These are phyloP conservation scores for Closterium sp. DNA, from an alignment of 139 green algal species.

Conservation along the genomic window DNA sequence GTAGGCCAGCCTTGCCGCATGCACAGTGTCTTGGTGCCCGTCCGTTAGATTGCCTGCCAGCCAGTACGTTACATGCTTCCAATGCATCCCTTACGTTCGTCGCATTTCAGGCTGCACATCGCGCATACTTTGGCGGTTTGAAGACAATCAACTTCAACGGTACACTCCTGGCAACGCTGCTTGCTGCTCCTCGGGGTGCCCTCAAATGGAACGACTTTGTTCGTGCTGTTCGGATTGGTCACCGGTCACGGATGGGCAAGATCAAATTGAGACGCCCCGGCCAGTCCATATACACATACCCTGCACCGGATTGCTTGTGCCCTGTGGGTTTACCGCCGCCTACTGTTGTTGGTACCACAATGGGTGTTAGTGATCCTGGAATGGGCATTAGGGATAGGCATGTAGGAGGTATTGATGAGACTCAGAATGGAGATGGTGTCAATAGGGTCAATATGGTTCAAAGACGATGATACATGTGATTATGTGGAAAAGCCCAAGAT, in stretches of 20 bases:
- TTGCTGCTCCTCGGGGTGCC: neutral
- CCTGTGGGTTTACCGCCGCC: neutral
- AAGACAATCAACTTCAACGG: constrained; percentile 32
- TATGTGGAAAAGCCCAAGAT: too few relatives aligned
- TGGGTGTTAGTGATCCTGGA: neutral
- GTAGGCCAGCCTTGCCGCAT: constrained; percentile 36
- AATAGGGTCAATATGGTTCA: too few relatives aligned
- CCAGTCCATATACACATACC: constrained; percentile 46
- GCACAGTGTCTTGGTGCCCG: constrained; percentile 46
- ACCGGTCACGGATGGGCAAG: constrained; percentile 18
- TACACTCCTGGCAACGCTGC: constrained; percentile 22
- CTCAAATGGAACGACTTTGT: constrained; percentile 30
- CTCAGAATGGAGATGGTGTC: too few relatives aligned
- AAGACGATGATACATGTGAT: too few relatives aligned
- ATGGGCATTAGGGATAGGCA: too few relatives aligned
- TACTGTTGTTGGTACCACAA: neutral
- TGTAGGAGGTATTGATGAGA: too few relatives aligned
- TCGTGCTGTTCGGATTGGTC: neutral
- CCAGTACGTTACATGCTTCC: too few relatives aligned
- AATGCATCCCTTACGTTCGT: neutral
- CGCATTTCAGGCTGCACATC: constrained; percentile 28
- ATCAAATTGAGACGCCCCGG: neutral
- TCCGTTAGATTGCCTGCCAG: too few relatives aligned
- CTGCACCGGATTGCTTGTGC: constrained; percentile 43
- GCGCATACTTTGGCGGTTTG: constrained; percentile 16